A percentile compares a stretch with the other conserved stretches of the same genome.
phyloP scores from a whole-genome alignment of 305 asterid species.

The Fraxinus angustifolia region DNA sequence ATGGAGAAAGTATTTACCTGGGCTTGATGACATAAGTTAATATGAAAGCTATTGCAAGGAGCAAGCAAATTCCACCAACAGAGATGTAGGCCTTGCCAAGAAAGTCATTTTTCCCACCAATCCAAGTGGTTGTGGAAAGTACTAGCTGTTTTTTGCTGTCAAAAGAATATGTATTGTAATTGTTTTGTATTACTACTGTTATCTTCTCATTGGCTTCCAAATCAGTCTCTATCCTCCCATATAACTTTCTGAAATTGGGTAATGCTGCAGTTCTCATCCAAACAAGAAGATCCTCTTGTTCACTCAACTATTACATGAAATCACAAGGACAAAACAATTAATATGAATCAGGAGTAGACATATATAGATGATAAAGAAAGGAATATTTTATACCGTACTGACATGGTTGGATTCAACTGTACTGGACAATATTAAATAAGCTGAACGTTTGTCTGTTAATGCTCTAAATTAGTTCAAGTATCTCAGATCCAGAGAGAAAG shows the following conservation, averaged over 20 bases:
- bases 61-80: slow-evolving; percentile 65
- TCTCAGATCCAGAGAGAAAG: background rate
- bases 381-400: background rate
- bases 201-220: slow-evolving; percentile 63
- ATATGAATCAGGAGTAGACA: background rate
- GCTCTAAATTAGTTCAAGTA: background rate
- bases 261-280: slow-evolving; percentile 91
- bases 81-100: slow-evolving; percentile 58
- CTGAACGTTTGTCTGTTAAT: background rate
- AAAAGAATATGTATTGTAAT: slow-evolving; percentile 68
- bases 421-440: background rate
- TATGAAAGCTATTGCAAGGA: slow-evolving; percentile 53
- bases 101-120: slow-evolving; percentile 79
- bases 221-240: slow-evolving; percentile 69
- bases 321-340: background rate
- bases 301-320: slow-evolving; percentile 50
- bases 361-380: background rate
- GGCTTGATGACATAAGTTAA: slow-evolving; percentile 62
- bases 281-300: slow-evolving; percentile 87
- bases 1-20: slow-evolving; percentile 35
- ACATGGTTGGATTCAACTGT: no score
- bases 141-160: slow-evolving; percentile 68
- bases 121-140: slow-evolving; percentile 80
- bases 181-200: slow-evolving; percentile 58
- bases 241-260: slow-evolving; percentile 68